Evolutionary conservation across 805 yeast genomes (phyloP), one percentile per base, ranked within the genome.

Genomic region (Pichia cephalocereana): DNA sequence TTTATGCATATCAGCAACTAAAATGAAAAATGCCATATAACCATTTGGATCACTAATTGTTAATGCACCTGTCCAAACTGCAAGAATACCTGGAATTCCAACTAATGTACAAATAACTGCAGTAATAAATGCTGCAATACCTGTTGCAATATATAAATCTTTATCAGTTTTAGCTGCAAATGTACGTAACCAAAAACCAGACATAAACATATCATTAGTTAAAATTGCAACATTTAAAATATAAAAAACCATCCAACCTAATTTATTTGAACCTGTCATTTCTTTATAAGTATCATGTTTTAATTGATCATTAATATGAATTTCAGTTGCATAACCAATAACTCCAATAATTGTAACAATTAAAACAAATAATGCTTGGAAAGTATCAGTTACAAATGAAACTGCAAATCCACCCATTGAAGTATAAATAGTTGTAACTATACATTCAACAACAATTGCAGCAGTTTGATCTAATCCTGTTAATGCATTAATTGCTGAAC

Each of bases 111-210:
- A 79, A 49, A 88, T 72, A 14, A 73, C 69, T 48, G 83, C 77
- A 41, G 81, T 70, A 23, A 84, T 75, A 49, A 85, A 63, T 0
- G 90, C 75, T 0, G 96, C 96, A 51, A 90, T 69, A 4, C 82
- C 71, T 46, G 89, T 78, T 27, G 93, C 95, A 54, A 86, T 76
- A 64, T 76, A 64, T 57, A 90, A 72, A 60, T 89, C 96, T 54
- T 71, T 77, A 65, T 89, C 79, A 9, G 87, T 70, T 54, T 78
- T 79, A 8, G 96, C 82, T 7, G 98, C 96, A 70, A 90, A 90
- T 0, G 98, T 86, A 60, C 98, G 74, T 52, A 90, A 69, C 98
- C 98, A 90, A 64, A 90, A 89, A 0, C 96, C 96, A 32, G 95
- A 77, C 74, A 90, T 69, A 66, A 90, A 90, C 62, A 90, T 79